Evolutionary conservation across 2,329 filamentous ascomycete species (phyloP), one percentile per base, ranked within the genome.

Genomic region (Colletotrichum coccodes): DNA sequence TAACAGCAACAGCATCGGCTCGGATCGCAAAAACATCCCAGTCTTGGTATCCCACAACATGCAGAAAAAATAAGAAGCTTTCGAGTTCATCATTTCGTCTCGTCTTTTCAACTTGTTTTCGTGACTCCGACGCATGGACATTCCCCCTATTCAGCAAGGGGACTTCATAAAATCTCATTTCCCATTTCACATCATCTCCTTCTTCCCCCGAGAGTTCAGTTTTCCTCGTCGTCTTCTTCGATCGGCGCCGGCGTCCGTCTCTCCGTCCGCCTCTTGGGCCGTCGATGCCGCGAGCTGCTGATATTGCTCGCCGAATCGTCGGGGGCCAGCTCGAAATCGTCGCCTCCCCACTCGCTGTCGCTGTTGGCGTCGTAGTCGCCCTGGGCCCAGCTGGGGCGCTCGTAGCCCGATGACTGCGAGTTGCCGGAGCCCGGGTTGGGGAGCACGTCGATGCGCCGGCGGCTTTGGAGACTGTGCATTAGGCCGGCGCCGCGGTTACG

Each of bases 281-380:
- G 84, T 73, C 90, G 85, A 75, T 91, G 85, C 73, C 91, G 80
- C 60, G 90, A 91, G 76, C 90, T 92, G 75, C 89, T 91, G 68
- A 95, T 93, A 76, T 95, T 94, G 79, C 92, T 94, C 28, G 93
- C 93, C 62, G 89, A 92, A 78, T 95, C 93, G 75, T 95, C 93
- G 0, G 93, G 93, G 72, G 90, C 90, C 56, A 95, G 83, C 73
- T 89, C 87, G 50, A 84, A 83, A 66, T 89, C 85, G 61, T 90
- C 88, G 54, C 85, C 84, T 21, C 82, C 84, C 82, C 87, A 88
- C 64, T 90, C 89, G 59, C 86, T 87, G 70, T 90, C 87, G 72
- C 84, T 87, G 59, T 79, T 80, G n/a, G 79, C 81, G 56, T 86
- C 85, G n/a, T 80, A 80, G 46, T 85, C 82, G 62, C 84, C 80